phyloP scores from a whole-genome alignment of 768 basidiomycete species.

The Mycena filopes region DNA sequence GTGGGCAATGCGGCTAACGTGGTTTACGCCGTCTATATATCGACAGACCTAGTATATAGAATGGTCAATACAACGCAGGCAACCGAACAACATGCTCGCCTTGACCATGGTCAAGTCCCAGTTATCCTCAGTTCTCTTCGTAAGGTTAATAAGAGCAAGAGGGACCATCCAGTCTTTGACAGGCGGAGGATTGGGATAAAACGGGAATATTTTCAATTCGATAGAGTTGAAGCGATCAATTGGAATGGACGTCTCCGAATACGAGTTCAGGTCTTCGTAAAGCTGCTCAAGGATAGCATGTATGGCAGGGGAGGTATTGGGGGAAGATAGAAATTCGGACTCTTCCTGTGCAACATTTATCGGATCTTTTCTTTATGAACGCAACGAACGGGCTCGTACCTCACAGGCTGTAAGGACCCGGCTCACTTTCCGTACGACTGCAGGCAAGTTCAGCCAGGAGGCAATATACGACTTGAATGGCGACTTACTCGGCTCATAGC shows the following conservation, averaged over 20 bases:
- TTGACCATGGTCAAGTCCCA: slow-evolving; percentile 97
- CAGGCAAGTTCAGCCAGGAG: background rate
- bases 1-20: slow-evolving; percentile 90
- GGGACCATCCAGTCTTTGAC: slow-evolving; percentile 98
- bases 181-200: slow-evolving; percentile 91
- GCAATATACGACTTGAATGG: too few species aligned
- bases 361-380: slow-evolving; percentile 7
- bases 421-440: slow-evolving; percentile 89
- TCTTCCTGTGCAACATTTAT: slow-evolving; percentile 70
- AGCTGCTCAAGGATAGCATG: slow-evolving; percentile 93
- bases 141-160: slow-evolving; percentile 85
- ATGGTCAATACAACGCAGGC: slow-evolving; percentile 1
- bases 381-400: slow-evolving; percentile 54
- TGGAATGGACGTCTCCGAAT: slow-evolving; percentile 93
- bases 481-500: slow-evolving; percentile 81
- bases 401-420: slow-evolving; percentile 90
- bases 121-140: slow-evolving; percentile 84
- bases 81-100: slow-evolving; percentile 49
- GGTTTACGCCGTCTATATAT: slow-evolving; percentile 91
- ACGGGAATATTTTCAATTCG: slow-evolving; percentile 95
- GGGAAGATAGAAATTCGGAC: slow-evolving; percentile 85
- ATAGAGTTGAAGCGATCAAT: slow-evolving; percentile 95
- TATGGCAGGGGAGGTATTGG: slow-evolving; percentile 71
- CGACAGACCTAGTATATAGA: slow-evolving; percentile 75
- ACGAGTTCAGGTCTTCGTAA: slow-evolving; percentile 97